Percentiles rank a stretch among this genome's conserved stretches.
These are phyloP conservation scores for Phyllosticta capitalensis DNA, from an alignment of 2,329 filamentous ascomycete genomes.

Conservation along the genomic window DNA sequence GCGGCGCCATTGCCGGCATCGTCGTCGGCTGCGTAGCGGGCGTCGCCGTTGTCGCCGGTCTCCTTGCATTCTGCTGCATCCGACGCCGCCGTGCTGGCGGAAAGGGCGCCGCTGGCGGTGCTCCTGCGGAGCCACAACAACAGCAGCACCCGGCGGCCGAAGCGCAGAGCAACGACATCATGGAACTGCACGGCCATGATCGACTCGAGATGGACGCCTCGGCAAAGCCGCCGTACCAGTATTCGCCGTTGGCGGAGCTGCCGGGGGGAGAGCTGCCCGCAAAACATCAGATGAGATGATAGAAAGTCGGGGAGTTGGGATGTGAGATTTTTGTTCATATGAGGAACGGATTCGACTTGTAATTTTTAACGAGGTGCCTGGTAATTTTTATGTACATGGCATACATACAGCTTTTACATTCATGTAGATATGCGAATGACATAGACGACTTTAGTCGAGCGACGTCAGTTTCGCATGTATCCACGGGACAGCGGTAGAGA, in stretches of 20 bases:
- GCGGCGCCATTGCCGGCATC: neutral
- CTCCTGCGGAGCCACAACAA: neutral
- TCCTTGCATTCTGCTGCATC: neutral
- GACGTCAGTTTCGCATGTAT: too few species aligned
- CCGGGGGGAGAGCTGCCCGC: neutral
- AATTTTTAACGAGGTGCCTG: too few species aligned
- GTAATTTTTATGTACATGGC: too few species aligned
- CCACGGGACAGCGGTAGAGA: too few species aligned
- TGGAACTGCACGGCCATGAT: neutral
- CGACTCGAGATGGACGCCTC: neutral
- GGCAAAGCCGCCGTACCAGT: neutral
- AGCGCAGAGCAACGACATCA: neutral
- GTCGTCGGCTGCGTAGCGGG: neutral
- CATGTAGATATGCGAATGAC: too few species aligned
- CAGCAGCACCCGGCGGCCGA: neutral
- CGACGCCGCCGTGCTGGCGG: neutral
- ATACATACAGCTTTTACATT: too few species aligned
- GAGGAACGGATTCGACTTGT: too few species aligned
- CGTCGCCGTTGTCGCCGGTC: neutral
- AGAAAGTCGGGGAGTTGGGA: too few species aligned
- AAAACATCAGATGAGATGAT: too few species aligned
- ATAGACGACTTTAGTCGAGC: too few species aligned
- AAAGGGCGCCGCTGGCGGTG: neutral
- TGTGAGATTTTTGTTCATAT: too few species aligned
- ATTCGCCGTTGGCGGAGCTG: neutral